Evolutionary conservation across 352 stramenopile genomes (phyloP), one percentile per base, ranked within the genome.

Genomic region (Phytophthora capsici): DNA sequence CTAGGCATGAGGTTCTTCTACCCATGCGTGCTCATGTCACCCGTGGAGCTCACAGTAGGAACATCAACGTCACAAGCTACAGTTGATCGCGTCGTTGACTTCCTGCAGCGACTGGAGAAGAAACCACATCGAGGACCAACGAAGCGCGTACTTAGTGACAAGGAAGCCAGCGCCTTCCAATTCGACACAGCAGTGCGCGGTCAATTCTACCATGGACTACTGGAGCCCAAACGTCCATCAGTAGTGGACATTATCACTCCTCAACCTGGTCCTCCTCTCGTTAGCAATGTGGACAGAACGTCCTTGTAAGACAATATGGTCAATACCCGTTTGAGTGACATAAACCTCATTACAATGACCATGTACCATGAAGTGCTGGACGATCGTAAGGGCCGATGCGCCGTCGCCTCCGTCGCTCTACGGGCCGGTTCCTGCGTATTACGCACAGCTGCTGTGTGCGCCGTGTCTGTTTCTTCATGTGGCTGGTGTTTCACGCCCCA

Each of bases 1-100:
- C 73, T 93, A 6, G 81, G 84, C 68, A 64, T 92, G 37, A 75
- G 84, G 17, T 92, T 92, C 65, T 90, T 92, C 71, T 81, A 88
- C 51, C 84, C 84, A 26, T 89, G 79, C 34, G 68, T 92, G 23
- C 69, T 92, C 44, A 56, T 92, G 17, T 79, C 75, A 12, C 78
- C 83, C 4, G 81, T 90, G 23, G 84, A 93, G 53, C 49, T 93
- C 54, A 82, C 81, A 9, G 49, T 71, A 1, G 80, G 80, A 22
- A 57, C 61, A 0, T 59, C 44, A 4, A 92, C 84, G 3, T 64
- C 58, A 17, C 66, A 79, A 12, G 4, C 57, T n/a, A 82, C 77
- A 7, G 57, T 89, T 13, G 64, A 81, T 30, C 67, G 67, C 22
- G 63, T 88, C 22, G 69, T 89, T 1, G 61, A 57, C 22, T 82